These are phyloP conservation scores for Fusarium odoratissimum DNA, from an alignment of 2,329 filamentous ascomycete species.

Conservation along the genomic window DNA sequence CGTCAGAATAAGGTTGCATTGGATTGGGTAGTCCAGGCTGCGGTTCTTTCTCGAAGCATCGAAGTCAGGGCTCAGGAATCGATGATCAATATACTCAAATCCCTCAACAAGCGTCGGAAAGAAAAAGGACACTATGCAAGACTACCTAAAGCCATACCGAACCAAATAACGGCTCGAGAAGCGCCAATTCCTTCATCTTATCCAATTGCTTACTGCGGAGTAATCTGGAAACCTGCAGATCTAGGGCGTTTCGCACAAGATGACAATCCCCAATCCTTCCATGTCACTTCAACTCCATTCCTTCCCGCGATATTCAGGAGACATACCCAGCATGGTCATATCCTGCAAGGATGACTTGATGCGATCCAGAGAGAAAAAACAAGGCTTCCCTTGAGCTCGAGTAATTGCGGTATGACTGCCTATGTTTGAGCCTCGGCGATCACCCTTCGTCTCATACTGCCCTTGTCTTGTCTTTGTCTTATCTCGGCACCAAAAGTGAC, in stretches of 20 bases:
- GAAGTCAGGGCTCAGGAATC: background rate
- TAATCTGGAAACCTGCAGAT: background rate
- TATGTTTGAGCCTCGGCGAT: constrained; percentile 9
- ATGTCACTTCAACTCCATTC: background rate
- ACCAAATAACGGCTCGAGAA: background rate
- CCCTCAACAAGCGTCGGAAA: constrained; percentile 2
- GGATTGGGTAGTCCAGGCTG: background rate
- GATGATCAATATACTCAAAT: background rate
- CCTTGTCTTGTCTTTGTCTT: constrained; percentile 12
- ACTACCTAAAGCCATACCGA: background rate
- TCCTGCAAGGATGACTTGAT: constrained; percentile 3
- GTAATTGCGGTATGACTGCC: background rate
- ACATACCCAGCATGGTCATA: background rate
- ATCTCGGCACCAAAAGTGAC: constrained; percentile 12
- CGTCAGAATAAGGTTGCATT: background rate
- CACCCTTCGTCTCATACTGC: constrained; percentile 7
- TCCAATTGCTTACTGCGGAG: background rate
- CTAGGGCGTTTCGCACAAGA: background rate
- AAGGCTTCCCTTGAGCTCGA: background rate
- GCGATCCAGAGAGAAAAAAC: background rate
- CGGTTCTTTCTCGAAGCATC: background rate
- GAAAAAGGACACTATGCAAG: background rate
- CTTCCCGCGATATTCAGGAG: constrained; percentile 24
- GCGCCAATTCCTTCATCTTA: background rate
- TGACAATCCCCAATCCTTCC: constrained; percentile 5